phyloP scores from a whole-genome alignment of 805 yeast species.

The Helenozyma rhizophorensis region DNA sequence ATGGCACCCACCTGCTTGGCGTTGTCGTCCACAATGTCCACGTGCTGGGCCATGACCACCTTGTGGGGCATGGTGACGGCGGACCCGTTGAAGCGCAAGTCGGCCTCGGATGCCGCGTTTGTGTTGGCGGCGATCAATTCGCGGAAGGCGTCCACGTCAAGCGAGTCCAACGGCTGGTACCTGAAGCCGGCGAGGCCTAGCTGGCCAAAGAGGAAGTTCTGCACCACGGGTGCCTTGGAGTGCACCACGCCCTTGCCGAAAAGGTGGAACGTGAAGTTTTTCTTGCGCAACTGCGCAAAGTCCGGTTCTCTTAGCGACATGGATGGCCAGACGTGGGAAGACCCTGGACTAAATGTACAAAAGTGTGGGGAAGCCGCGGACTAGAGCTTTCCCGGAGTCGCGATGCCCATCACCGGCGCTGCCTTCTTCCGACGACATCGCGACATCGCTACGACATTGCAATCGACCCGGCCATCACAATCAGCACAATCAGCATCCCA shows the following conservation, averaged over 20 bases:
- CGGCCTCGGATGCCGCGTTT: slow-evolving; percentile 6
- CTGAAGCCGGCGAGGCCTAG: slow-evolving; percentile 19
- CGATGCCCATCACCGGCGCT: no score
- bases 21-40: slow-evolving; percentile 23
- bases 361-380: no score
- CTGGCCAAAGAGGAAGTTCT: slow-evolving; percentile 20
- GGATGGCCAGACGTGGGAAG: not conserved
- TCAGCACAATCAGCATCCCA: no score
- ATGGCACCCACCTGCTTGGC: slow-evolving; percentile 31
- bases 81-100: slow-evolving; percentile 17
- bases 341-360: no score
- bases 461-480: no score
- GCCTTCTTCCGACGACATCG: no score
- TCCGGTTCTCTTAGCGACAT: slow-evolving; percentile 7
- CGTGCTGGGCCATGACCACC: slow-evolving; percentile 21
- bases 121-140: slow-evolving; percentile 11
- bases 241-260: slow-evolving; percentile 22
- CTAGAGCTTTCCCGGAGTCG: no score
- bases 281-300: slow-evolving; percentile 8
- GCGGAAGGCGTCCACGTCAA: slow-evolving; percentile 17
- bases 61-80: slow-evolving; percentile 33
- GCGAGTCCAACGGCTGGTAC: slow-evolving; percentile 21
- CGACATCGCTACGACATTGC: no score
- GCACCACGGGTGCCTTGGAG: slow-evolving; percentile 25
- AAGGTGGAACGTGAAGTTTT: slow-evolving; percentile 12